Evolutionary conservation across 495 filamentous ascomycete genomes (phyloP), one percentile per base, ranked within the genome.

Genomic region (Penicillium angulare): DNA sequence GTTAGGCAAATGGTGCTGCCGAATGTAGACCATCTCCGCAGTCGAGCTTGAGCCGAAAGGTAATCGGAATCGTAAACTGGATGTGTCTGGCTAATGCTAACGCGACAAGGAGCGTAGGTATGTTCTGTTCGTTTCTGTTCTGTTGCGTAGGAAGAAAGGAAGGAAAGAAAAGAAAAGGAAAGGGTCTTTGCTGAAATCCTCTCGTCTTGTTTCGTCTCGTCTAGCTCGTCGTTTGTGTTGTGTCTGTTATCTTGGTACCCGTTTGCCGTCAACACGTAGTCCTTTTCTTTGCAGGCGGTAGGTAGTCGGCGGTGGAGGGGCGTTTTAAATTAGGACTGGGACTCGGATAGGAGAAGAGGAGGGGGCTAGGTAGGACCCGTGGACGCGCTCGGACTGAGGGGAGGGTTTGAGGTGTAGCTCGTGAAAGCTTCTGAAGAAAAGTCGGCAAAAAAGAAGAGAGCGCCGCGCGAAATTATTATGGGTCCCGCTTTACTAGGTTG

Each of bases 1-100:
- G 60, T 90, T 89, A n/a, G 84, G 85, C 50, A 98, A 84, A 66
- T 88, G 83, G 60, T 92, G 83, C 69, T 95, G 88, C 45, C 92
- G 89, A 41, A 98, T 90, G 79, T 97, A 98, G 51, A 92, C 82
- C 83, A 87, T 87, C 26, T 56, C 38, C 17, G 15, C 16, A 4
- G 22, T 31, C 8, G 2, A 31, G 13, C 13, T 2, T 6, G 27
- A 31, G 13, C 13, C 27, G 27, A 31, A 1, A n/a, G n/a, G n/a
- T n/a, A 6, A 31, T 31, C 15, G 15, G 9, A 31, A 8, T 23
- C 34, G 15, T 42, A 2, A 27, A 20, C 36, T 42, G 23, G 15
- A 23, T 23, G 10, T 31, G n/a, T n/a, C n/a, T n/a, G n/a, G n/a
- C n/a, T n/a, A n/a, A n/a, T n/a, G n/a, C n/a, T n/a, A n/a, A n/a